Evolutionary conservation across 1,284 basidiomycete species (phyloP), one percentile per base, ranked within the genome.

Genomic region (Trametes polyzona): DNA sequence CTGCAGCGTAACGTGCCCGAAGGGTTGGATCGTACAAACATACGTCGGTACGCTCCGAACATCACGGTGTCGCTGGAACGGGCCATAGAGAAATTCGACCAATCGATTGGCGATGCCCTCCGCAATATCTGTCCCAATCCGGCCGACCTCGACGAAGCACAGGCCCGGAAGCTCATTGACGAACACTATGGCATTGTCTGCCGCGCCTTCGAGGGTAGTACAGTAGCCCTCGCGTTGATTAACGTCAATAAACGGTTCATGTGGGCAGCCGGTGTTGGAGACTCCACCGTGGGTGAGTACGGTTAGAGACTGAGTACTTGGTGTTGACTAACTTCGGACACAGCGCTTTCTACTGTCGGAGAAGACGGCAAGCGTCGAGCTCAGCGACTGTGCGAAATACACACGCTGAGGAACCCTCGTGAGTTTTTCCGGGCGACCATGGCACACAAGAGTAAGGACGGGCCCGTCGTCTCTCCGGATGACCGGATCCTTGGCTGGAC

Each of bases 251-350:
- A 48, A 29, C 37, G 39, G 1, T 43, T 55, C 32, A 48, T 55
- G 44, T 56, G 54, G 47, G 47, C 40, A 9, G 32, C 32, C 2
- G 42, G 42, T 7, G 47, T 56, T 2, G 54, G 47, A 3, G 37
- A 56, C 21, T 43, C 46, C 4, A 44, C 48, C 1, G 21, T 50
- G 7, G 47, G 47, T 49, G 33, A 37, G 41, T 17, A 16, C 5
- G 10, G 30, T 32, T 32, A n/a, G n/a, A 14, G 30, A 32, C 30
- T 14, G 30, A 8, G 30, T 8, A 8, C 14, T 32, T 32, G 30
- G 14, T 32, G 30, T 32, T 32, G 30, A 32, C 30, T 8, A 32
- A 32, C 9, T 8, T 32, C 30, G n/a, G n/a, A 32, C 30, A 8
- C n/a, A n/a, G n/a, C n/a, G n/a, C n/a, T n/a, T n/a, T 32, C 30